phyloP scores from a whole-genome alignment of 2,329 filamentous ascomycete species.

The Cercospora zeae-maydis region DNA sequence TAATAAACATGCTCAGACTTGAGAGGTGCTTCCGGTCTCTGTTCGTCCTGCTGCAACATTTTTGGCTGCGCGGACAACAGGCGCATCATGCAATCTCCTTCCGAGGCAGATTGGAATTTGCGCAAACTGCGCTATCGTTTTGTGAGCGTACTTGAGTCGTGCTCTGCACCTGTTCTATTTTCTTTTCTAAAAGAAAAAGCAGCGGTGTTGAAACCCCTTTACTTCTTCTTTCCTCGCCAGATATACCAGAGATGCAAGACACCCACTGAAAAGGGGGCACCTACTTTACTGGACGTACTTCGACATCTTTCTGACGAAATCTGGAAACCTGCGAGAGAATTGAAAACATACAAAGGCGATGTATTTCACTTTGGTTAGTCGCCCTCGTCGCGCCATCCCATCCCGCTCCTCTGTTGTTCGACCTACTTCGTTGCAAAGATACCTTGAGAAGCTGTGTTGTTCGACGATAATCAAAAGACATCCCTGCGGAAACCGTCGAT shows the following conservation, averaged over 20 bases:
- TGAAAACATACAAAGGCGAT: slow-evolving; percentile 25
- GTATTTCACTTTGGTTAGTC: slow-evolving; percentile 33
- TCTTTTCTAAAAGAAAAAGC: slow-evolving; percentile 8
- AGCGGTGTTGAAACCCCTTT: slow-evolving; percentile 27
- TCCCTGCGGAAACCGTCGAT: neutral
- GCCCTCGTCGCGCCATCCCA: slow-evolving; percentile 37
- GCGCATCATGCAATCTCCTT: slow-evolving; percentile 41
- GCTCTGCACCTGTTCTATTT: slow-evolving; percentile 33
- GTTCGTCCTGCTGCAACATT: slow-evolving; percentile 15
- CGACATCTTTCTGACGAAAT: slow-evolving; percentile 15
- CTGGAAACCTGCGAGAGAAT: slow-evolving; percentile 24
- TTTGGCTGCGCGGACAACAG: slow-evolving; percentile 33
- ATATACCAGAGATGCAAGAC: slow-evolving; percentile 22
- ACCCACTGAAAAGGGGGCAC: slow-evolving; percentile 8
- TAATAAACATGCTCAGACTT: slow-evolving; percentile 38
- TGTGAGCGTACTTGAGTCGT: slow-evolving; percentile 36
- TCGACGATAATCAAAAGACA: neutral
- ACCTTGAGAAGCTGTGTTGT: slow-evolving; percentile 25
- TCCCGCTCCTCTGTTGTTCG: slow-evolving; percentile 43
- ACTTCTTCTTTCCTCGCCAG: slow-evolving; percentile 21
- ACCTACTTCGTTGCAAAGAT: slow-evolving; percentile 37
- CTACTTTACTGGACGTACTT: slow-evolving; percentile 23
- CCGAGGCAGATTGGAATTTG: slow-evolving; percentile 29
- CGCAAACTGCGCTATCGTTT: slow-evolving; percentile 36
- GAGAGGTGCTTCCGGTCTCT: slow-evolving; percentile 25